Conservation (phyloP, 495 filamentous ascomycete genomes). For the Penicillium egyptiacum region DNA sequence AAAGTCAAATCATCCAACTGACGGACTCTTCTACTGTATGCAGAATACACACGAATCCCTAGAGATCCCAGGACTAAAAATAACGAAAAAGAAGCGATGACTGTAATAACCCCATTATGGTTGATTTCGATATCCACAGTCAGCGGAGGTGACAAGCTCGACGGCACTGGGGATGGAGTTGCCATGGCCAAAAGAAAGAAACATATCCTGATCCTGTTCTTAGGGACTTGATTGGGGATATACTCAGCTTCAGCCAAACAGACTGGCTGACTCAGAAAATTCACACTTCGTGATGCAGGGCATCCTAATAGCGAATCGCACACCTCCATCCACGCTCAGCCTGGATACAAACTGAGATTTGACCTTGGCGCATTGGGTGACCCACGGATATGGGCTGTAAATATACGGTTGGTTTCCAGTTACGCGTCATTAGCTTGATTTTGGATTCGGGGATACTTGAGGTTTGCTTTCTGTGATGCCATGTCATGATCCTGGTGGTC, state of each 20-base stretch:
- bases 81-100: conserved; percentile 23
- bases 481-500: not conserved
- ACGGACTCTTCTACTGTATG: conserved; percentile 13
- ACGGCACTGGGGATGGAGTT: conserved; percentile 9
- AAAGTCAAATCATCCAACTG: conserved; percentile 25
- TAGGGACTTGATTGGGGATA: conserved; percentile 1
- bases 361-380: not conserved
- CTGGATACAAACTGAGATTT: not conserved
- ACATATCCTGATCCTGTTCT: not conserved
- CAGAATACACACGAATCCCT: conserved; percentile 21
- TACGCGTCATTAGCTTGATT: not conserved
- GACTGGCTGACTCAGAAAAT: not conserved
- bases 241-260: not conserved
- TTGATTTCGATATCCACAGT: conserved; percentile 25
- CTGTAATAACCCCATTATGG: conserved; percentile 26
- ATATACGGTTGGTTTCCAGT: not conserved
- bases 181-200: conserved; percentile 12
- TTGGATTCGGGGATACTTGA: not conserved
- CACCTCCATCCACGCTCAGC: not conserved
- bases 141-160: conserved; percentile 21
- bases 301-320: not conserved
- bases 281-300: too few species aligned
- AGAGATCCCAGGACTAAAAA: conserved; percentile 25
- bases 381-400: not conserved
- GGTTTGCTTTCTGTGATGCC: not conserved